A percentile compares a stretch with the other conserved stretches of the same genome.
phyloP scores from a whole-genome alignment of 495 filamentous ascomycete species.

The Penicillium samsonianum region DNA sequence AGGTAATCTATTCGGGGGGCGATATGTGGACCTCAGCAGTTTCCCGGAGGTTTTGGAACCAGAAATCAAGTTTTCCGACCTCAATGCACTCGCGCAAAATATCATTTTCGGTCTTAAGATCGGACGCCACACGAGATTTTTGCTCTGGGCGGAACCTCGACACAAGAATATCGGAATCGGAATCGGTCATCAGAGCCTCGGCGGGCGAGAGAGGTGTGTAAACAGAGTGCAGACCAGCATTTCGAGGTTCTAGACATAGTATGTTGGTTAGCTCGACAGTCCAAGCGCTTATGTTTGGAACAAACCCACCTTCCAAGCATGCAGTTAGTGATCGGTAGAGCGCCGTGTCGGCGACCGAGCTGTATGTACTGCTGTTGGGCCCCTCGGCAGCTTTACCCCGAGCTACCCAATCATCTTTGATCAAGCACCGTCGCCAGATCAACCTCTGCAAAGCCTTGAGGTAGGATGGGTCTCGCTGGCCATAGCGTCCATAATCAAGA shows the following conservation, averaged over 20 bases:
- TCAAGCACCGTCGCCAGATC: slow-evolving; percentile 81
- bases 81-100: slow-evolving; percentile 55
- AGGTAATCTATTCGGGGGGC: neutral
- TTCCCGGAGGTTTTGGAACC: slow-evolving; percentile 55
- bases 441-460: slow-evolving; percentile 61
- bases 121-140: slow-evolving; percentile 53
- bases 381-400: slow-evolving; percentile 41
- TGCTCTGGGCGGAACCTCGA: slow-evolving; percentile 55
- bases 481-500: slow-evolving; percentile 56
- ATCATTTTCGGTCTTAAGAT: slow-evolving; percentile 55
- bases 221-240: slow-evolving; percentile 23
- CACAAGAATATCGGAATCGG: slow-evolving; percentile 53
- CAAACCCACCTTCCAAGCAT: slow-evolving; percentile 38
- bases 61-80: slow-evolving; percentile 59
- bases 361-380: slow-evolving; percentile 27
- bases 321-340: slow-evolving; percentile 35
- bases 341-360: slow-evolving; percentile 31
- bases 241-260: slow-evolving; percentile 20
- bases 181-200: slow-evolving; percentile 49
- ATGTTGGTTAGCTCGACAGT: slow-evolving; percentile 2
- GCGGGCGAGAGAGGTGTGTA: slow-evolving; percentile 50
- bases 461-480: slow-evolving; percentile 49
- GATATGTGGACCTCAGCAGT: slow-evolving; percentile 20
- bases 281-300: neutral
- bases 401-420: slow-evolving; percentile 73